Evolutionary conservation across 169 alveolate genomes (phyloP), one percentile per base, ranked within the genome.

Genomic region (Plasmodium sp.): DNA sequence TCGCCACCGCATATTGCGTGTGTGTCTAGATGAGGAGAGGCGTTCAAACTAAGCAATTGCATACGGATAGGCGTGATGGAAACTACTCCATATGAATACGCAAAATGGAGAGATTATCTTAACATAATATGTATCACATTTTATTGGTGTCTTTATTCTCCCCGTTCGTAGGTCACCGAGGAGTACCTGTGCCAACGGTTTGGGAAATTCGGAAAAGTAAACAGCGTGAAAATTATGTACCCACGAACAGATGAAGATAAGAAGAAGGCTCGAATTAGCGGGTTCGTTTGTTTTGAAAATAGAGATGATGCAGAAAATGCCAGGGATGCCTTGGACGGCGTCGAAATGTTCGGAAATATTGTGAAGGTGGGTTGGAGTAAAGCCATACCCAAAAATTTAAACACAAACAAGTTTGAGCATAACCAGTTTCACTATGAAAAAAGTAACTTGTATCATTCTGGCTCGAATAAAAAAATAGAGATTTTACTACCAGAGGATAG

Each of bases 221-320:
- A 96, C 75, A 95, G 97, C 58, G 97, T 97, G 4, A 97, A 97
- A 84, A 94, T 97, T 33, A 97, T 97, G 98, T 97, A 94, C 36
- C 98, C 98, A 31, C 94, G 98, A 75, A 94, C 96, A 62, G 98
- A 96, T 22, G 98, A 97, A 81, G 98, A 97, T 90, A 81, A 96
- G 67, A 92, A 85, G 72, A 81, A 97, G 39, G 96, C 96, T 54
- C 92, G 97, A 80, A 95, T 96, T 56, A 96, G 98, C 62, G 98
- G 98, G 7, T 97, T 96, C 67, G 97, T 97, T 36, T 95, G 97
- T 72, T 97, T 95, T 90, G 97, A 96, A 90, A 96, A 94, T 84
- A 94, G 95, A 72, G 94, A 85, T 39, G 86, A 84, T 74, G 98
- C 98, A 81, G 98, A 96, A 80, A 86, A 96, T 67, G 98, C 98